phyloP scores from a whole-genome alignment of 2,329 filamentous ascomycete species.

The Dactylellina leptospora region DNA sequence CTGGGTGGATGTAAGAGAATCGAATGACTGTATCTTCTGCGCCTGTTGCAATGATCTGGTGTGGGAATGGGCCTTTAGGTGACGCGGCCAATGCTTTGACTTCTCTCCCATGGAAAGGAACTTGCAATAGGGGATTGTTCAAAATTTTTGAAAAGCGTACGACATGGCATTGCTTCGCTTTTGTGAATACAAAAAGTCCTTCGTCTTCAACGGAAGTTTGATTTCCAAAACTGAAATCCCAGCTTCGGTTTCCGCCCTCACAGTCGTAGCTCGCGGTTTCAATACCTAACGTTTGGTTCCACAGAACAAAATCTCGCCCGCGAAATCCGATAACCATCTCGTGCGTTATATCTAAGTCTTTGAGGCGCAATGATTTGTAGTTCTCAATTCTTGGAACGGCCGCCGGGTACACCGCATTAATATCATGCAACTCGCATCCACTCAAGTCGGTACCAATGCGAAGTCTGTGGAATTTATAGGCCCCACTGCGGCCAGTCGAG shows the following conservation, averaged over 20 bases:
- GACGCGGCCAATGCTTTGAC: constrained; percentile 72
- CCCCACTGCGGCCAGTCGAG: constrained; percentile 54
- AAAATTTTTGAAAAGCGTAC: constrained; percentile 54
- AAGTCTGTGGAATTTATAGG: constrained; percentile 39
- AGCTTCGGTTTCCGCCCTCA: constrained; percentile 83
- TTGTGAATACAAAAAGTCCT: constrained; percentile 76
- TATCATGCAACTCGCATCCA: constrained; percentile 6
- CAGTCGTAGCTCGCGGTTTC: constrained; percentile 79
- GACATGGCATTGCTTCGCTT: constrained; percentile 64
- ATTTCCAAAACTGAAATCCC: constrained; percentile 66
- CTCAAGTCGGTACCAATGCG: not conserved
- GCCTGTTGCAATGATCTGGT: constrained; percentile 70
- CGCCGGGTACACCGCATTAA: constrained; percentile 22
- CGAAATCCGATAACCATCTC: constrained; percentile 83
- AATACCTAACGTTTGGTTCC: constrained; percentile 76
- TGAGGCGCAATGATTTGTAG: constrained; percentile 8
- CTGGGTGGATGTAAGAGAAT: constrained; percentile 69
- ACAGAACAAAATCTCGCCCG: constrained; percentile 79
- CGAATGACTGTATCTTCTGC: constrained; percentile 79
- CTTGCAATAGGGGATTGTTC: constrained; percentile 66
- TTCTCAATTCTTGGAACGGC: constrained; percentile 40
- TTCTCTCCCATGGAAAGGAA: constrained; percentile 85
- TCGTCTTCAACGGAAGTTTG: constrained; percentile 58
- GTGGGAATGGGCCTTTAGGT: constrained; percentile 34
- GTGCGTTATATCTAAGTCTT: constrained; percentile 24